A percentile compares a stretch with the other conserved stretches of the same genome.
phyloP scores from a whole-genome alignment of 495 filamentous ascomycete genomes.

The Xylaria nigripes region DNA sequence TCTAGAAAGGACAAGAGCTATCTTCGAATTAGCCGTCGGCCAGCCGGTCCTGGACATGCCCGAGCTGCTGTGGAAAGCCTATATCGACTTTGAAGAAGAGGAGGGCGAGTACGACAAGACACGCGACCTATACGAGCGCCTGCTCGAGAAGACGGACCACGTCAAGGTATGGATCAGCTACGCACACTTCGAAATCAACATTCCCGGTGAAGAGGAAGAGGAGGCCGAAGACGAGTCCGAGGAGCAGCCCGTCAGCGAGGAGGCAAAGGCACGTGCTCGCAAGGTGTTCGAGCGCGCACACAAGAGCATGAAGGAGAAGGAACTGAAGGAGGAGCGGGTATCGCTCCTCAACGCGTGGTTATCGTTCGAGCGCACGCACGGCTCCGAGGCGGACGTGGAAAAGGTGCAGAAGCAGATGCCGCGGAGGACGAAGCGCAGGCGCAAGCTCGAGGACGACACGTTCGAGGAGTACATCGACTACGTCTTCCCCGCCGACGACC shows the following conservation, averaged over 20 bases:
- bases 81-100: conserved; percentile 97
- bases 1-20: conserved; percentile 73
- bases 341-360: conserved; percentile 87
- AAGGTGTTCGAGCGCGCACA: conserved; percentile 80
- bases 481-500: conserved; percentile 93
- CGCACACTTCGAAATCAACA: conserved; percentile 92
- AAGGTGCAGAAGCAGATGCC: conserved; percentile 91
- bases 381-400: conserved; percentile 66
- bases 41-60: conserved; percentile 93
- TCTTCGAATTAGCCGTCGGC: conserved; percentile 83
- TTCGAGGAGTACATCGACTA: conserved; percentile 98
- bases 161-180: conserved; percentile 99
- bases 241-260: conserved; percentile 67
- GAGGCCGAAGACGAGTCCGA: conserved; percentile 43
- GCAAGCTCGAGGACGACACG: conserved; percentile 86
- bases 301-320: conserved; percentile 82
- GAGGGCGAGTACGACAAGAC: conserved; percentile 80
- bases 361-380: conserved; percentile 79
- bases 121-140: conserved; percentile 78
- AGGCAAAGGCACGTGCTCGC: conserved; percentile 72
- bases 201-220: conserved; percentile 54
- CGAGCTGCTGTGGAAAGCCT: conserved; percentile 91
- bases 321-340: conserved; percentile 88
- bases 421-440: conserved; percentile 82
- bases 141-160: conserved; percentile 88